These are phyloP conservation scores for Aspergillus baeticus DNA, from an alignment of 495 filamentous ascomycete species.

Conservation along the genomic window DNA sequence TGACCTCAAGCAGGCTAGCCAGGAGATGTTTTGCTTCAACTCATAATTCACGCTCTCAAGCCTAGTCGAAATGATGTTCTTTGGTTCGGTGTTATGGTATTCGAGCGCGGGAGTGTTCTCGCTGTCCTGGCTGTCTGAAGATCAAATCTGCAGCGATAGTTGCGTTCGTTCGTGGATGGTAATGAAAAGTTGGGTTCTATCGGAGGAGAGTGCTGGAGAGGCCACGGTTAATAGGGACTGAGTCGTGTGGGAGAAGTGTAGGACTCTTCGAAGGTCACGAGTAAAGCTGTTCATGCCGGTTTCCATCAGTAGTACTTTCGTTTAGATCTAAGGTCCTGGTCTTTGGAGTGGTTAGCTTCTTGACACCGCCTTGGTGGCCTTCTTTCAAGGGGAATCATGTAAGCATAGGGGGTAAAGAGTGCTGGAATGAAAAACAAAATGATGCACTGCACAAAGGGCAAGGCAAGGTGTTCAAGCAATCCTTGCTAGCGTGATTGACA, in stretches of 20 bases:
- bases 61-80: background rate
- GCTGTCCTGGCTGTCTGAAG: background rate
- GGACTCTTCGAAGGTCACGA: background rate
- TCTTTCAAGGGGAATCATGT: too few relatives aligned
- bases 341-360: too few relatives aligned
- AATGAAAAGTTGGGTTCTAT: conserved; percentile 1
- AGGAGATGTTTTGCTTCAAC: conserved; percentile 7
- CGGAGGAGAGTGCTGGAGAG: background rate
- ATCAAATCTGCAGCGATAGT: conserved; percentile 1
- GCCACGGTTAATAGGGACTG: background rate
- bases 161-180: background rate
- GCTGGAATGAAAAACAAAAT: background rate
- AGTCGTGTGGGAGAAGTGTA: background rate
- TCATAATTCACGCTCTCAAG: background rate
- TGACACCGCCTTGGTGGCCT: too few relatives aligned
- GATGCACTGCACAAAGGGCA: too few relatives aligned
- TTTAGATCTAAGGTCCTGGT: background rate
- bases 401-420: too few relatives aligned
- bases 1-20: background rate
- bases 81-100: background rate
- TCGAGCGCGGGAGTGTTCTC: background rate
- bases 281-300: background rate
- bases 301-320: background rate
- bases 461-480: too few relatives aligned
- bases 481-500: too few relatives aligned